Percentiles rank a stretch among this genome's conserved stretches.
Evolutionary conservation across 805 yeast species (phyloP).

Genomic region (Metschnikowia sp.): DNA sequence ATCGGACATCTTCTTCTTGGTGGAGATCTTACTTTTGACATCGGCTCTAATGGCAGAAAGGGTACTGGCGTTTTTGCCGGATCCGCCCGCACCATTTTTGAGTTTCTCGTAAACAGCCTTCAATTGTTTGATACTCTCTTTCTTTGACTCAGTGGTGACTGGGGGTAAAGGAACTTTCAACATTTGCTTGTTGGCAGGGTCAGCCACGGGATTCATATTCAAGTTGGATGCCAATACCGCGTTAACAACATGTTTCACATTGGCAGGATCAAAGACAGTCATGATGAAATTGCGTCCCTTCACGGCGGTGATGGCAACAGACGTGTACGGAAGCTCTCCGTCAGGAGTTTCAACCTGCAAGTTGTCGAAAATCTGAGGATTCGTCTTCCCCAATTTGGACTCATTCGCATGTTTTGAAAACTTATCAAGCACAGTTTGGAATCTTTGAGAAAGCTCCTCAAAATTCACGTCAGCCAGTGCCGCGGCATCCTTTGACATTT

Average conservation of each 20-base stretch:
- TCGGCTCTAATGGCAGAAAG: slow-evolving; percentile 41
- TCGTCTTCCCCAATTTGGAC: slow-evolving; percentile 65
- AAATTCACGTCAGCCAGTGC: slow-evolving; percentile 20
- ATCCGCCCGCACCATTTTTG: slow-evolving; percentile 41
- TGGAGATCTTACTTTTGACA: slow-evolving; percentile 51
- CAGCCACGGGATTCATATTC: slow-evolving; percentile 78
- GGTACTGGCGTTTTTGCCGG: slow-evolving; percentile 42
- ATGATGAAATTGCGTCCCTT: slow-evolving; percentile 69
- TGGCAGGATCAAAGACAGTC: slow-evolving; percentile 84
- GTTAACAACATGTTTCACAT: slow-evolving; percentile 65
- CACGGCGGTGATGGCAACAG: slow-evolving; percentile 66
- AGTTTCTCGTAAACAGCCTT: slow-evolving; percentile 65
- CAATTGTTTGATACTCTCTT: slow-evolving; percentile 53
- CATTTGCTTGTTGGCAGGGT: slow-evolving; percentile 67
- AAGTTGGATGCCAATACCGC: slow-evolving; percentile 65
- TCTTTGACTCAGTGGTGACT: slow-evolving; percentile 63
- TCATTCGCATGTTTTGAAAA: slow-evolving; percentile 59
- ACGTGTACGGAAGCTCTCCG: slow-evolving; percentile 48
- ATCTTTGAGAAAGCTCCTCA: slow-evolving; percentile 39
- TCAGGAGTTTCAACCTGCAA: slow-evolving; percentile 50
- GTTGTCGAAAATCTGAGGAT: slow-evolving; percentile 62
- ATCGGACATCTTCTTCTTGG: slow-evolving; percentile 51
- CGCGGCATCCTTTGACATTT: slow-evolving; percentile 3
- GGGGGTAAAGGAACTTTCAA: slow-evolving; percentile 75
- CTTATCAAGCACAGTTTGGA: slow-evolving; percentile 46